These are phyloP conservation scores for Penicillium verhagenii DNA, from an alignment of 495 filamentous ascomycete genomes.

Conservation along the genomic window DNA sequence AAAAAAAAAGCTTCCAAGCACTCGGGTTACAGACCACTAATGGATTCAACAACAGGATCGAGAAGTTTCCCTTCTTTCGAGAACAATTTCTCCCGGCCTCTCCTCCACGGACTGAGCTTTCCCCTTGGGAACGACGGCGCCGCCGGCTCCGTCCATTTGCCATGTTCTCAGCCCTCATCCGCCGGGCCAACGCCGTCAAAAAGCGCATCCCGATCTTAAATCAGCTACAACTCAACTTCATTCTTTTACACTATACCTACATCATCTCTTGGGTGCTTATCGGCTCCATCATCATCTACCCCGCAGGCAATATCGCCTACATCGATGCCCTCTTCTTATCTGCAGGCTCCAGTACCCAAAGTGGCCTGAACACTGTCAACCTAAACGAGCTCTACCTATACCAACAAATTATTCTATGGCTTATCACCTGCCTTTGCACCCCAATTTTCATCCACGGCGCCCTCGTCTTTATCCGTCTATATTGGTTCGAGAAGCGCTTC, in stretches of 20 bases:
- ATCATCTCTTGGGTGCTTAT: constrained; percentile 67
- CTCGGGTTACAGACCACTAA: not conserved
- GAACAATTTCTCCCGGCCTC: constrained; percentile 9
- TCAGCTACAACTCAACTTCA: constrained; percentile 74
- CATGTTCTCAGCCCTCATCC: constrained; percentile 35
- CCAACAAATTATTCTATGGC: constrained; percentile 73
- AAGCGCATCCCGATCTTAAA: constrained; percentile 34
- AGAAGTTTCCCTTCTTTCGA: constrained; percentile 19
- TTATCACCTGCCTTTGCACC: constrained; percentile 71
- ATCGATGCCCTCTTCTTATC: constrained; percentile 89
- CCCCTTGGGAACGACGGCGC: constrained; percentile 15
- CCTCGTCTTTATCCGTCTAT: constrained; percentile 87
- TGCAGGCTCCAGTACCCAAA: constrained; percentile 80
- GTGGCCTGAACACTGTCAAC: constrained; percentile 85
- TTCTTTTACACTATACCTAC: constrained; percentile 82
- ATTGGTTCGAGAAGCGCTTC: constrained; percentile 98
- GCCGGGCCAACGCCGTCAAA: constrained; percentile 20
- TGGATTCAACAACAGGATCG: constrained; percentile 8
- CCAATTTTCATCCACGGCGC: constrained; percentile 87
- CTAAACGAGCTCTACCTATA: constrained; percentile 71
- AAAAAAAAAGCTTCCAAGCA: not conserved
- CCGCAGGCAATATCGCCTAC: constrained; percentile 61
- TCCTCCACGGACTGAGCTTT: constrained; percentile 9
- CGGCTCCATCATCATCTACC: constrained; percentile 74
- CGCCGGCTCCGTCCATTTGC: constrained; percentile 14